A percentile compares a stretch with the other conserved stretches of the same genome.
phyloP scores from a whole-genome alignment of 768 basidiomycete species.

The Hygrophoropsis aurantiaca region DNA sequence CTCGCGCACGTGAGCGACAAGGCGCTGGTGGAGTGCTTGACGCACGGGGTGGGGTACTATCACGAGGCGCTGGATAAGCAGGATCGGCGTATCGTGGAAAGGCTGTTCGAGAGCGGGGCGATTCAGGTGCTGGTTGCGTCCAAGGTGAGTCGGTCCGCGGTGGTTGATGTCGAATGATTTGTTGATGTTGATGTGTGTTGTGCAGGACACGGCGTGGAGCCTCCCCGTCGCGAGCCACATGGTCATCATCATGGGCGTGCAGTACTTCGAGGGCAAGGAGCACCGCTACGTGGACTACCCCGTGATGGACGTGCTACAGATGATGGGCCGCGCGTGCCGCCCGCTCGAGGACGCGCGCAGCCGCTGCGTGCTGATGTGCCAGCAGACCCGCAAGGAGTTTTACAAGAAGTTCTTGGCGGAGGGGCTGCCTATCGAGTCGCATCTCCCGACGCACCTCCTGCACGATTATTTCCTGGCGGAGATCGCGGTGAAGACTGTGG shows the following conservation, averaged over 20 bases:
- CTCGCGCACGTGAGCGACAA: slow-evolving; percentile 81
- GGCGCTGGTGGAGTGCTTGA: slow-evolving; percentile 74
- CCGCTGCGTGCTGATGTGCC: slow-evolving; percentile 95
- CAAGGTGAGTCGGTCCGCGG: slow-evolving; percentile 67
- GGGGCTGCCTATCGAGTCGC: slow-evolving; percentile 96
- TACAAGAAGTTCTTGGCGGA: slow-evolving; percentile 98
- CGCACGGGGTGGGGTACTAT: slow-evolving; percentile 91
- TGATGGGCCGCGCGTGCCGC: slow-evolving; percentile 98
- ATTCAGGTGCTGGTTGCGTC: slow-evolving; percentile 94
- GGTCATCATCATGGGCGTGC: slow-evolving; percentile 99
- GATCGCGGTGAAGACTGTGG: slow-evolving; percentile 97
- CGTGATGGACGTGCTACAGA: slow-evolving; percentile 97
- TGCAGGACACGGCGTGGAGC: slow-evolving; percentile 97
- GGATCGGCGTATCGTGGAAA: slow-evolving; percentile 92
- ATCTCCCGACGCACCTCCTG: slow-evolving; percentile 83
- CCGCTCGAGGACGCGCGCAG: slow-evolving; percentile 86
- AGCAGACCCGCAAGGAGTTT: slow-evolving; percentile 97
- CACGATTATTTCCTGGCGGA: slow-evolving; percentile 99
- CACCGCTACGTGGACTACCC: slow-evolving; percentile 98
- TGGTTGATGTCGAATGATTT: no score
- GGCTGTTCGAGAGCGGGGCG: slow-evolving; percentile 90
- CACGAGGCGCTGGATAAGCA: slow-evolving; percentile 92
- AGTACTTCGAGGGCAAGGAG: slow-evolving; percentile 94
- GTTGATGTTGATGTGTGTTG: neutral
- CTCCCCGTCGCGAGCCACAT: slow-evolving; percentile 93